Base-by-base conservation (phyloP, 257 asterid genomes). In the Thymus mandschuricus region DNA sequence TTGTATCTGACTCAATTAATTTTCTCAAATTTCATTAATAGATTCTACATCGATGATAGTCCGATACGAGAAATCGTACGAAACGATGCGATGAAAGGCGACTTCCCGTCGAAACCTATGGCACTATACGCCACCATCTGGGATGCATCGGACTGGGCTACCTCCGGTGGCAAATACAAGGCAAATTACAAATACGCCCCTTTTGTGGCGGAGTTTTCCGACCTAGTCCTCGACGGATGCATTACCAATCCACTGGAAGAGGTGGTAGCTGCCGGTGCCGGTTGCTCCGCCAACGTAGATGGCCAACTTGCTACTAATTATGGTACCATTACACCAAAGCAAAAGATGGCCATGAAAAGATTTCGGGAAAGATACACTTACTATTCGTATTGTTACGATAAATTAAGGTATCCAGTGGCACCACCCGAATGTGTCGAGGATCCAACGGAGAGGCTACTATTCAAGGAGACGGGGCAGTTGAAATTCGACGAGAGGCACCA, bases 101-200 rank as follows among this genome's bases (percentile, higher is more conserved):
- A 93, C 76, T 93, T 81, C 68, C 98, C 98, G 29, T 85, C 93
- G 12, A 93, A 93, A 69, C 98, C 98, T 1, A 93, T 93, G 97
- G 86, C 84, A 40, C 55, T 93, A 45, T 93, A 87, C 54, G 98
- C 98, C 43, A 93, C 98, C n/a, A 91, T 91, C 44, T 93, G 98
- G 98, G 98, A 93, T 62, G 98, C 92, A 21, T 93, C 98, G 0
- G 96, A 85, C 38, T 93, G 98, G 98, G 98, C 98, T 33, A 93
- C 98, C 31, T 91, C 97, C 1, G 97, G 98, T 3, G 98, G 98
- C 57, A 85, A 80, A 58, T 90, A 91, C 74, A 83, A 69, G 66
- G 80, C 83, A 30, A 89, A 93, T 78, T 93, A 93, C 87, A 87
- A 91, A 56, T 93, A 91, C 63, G 95, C 97, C 62, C 98, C 98